These are phyloP conservation scores for Fusarium sambucinum DNA, from an alignment of 2,329 filamentous ascomycete species.

Conservation along the genomic window DNA sequence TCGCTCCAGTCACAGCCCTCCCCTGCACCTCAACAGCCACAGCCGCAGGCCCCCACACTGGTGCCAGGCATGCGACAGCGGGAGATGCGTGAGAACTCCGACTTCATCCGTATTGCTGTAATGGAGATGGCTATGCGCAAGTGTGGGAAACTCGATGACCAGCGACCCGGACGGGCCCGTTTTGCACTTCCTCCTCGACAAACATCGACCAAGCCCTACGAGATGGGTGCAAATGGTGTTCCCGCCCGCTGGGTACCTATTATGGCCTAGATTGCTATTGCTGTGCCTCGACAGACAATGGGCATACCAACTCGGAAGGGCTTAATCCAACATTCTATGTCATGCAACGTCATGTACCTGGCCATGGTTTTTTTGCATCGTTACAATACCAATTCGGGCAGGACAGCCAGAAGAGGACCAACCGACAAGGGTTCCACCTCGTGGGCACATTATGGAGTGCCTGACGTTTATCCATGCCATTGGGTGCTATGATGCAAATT, in stretches of 20 bases:
- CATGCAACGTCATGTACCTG: conserved; percentile 46
- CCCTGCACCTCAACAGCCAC: conserved; percentile 49
- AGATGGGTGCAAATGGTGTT: conserved; percentile 68
- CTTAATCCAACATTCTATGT: conserved; percentile 11
- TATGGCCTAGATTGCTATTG: conserved; percentile 39
- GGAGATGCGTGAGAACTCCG: conserved; percentile 76
- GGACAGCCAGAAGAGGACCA: conserved; percentile 34
- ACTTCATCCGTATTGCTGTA: conserved; percentile 77
- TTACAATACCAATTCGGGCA: conserved; percentile 42
- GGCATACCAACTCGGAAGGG: conserved; percentile 11
- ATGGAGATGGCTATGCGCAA: conserved; percentile 80
- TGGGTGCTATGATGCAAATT: conserved; percentile 48
- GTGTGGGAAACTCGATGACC: conserved; percentile 73
- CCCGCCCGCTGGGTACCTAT: conserved; percentile 69
- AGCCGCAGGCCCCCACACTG: conserved; percentile 51
- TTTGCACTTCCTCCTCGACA: conserved; percentile 77
- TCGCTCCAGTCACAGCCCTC: conserved; percentile 48
- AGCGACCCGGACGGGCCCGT: conserved; percentile 74
- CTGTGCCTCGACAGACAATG: conserved; percentile 13
- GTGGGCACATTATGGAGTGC: conserved; percentile 31
- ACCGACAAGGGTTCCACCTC: conserved; percentile 25
- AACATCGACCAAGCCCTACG: conserved; percentile 64
- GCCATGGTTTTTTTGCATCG: conserved; percentile 44
- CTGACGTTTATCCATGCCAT: conserved; percentile 38
- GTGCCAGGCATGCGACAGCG: conserved; percentile 69